phyloP scores from a whole-genome alignment of 2,329 filamentous ascomycete genomes.

The Ophiostoma sp. region DNA sequence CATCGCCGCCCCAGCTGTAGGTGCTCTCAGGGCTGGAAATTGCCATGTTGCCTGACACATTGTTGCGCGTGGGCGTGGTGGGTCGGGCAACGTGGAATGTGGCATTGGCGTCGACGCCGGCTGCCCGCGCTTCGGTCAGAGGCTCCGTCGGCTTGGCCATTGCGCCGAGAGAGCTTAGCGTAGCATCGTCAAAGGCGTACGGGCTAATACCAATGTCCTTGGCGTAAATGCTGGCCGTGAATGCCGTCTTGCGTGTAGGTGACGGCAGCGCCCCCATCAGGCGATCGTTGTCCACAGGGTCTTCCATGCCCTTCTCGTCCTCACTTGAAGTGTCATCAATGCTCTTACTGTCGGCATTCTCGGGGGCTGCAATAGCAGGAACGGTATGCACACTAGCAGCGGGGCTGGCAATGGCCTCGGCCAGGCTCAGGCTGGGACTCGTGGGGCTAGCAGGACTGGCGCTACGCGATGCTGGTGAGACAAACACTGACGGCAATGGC shows the following conservation, averaged over 20 bases:
- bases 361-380: background rate
- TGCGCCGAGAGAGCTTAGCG: background rate
- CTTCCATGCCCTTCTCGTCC: background rate
- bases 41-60: background rate
- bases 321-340: slow-evolving; percentile 1
- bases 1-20: slow-evolving; percentile 20
- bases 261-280: slow-evolving; percentile 10
- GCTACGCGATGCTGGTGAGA: background rate
- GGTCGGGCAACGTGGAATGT: background rate
- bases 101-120: background rate
- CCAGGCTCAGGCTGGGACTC: background rate
- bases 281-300: background rate
- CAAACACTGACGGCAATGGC: background rate
- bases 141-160: slow-evolving; percentile 19
- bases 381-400: background rate
- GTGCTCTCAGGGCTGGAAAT: slow-evolving; percentile 15
- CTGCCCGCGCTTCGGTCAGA: background rate
- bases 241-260: slow-evolving; percentile 21
- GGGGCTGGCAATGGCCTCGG: background rate
- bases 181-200: slow-evolving; percentile 22
- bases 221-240: slow-evolving; percentile 28
- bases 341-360: background rate
- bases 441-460: background rate
- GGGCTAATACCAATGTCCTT: slow-evolving; percentile 28
- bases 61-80: background rate